A percentile compares a stretch with the other conserved stretches of the same genome.
These are phyloP conservation scores for Rhizophlyctis rosea DNA, from an alignment of 192 early-diverging fungal genomes.

Conservation along the genomic window DNA sequence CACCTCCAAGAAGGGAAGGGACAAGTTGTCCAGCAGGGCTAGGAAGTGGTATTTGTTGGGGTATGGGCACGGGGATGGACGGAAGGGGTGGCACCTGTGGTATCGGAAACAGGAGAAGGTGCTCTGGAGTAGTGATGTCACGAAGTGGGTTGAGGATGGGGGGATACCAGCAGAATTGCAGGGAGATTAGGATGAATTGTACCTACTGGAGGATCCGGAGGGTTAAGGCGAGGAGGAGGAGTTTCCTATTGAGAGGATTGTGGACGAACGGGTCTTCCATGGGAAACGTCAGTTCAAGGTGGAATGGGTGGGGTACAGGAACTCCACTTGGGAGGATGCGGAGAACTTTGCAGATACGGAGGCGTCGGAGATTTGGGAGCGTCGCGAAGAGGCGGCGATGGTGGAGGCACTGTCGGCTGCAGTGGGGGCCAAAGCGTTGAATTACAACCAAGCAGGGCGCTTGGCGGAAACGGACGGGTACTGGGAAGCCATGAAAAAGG, in stretches of 20 bases:
- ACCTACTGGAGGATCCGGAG: background rate
- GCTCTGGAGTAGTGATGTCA: background rate
- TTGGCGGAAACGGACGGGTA: too few species aligned
- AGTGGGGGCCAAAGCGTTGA: too few species aligned
- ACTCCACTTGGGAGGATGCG: background rate
- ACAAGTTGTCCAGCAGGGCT: background rate
- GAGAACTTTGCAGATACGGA: background rate
- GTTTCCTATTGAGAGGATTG: background rate
- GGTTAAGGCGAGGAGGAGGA: background rate
- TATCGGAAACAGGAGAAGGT: background rate
- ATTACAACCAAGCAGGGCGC: too few species aligned
- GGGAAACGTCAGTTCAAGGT: background rate
- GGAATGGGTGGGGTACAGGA: background rate
- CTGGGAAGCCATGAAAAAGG: too few species aligned
- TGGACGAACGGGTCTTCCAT: background rate
- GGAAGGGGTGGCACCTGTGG: background rate
- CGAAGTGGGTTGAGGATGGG: too few species aligned
- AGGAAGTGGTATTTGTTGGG: background rate
- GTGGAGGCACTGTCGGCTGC: too few species aligned
- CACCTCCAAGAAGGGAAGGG: background rate
- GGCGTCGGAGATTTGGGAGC: background rate
- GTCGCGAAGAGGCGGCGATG: too few species aligned
- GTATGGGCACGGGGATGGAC: background rate
- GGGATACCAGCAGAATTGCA: too few species aligned
- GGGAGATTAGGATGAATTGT: background rate